Conservation (phyloP, 1,284 basidiomycete genomes). For the Mrakiaceae sp. region DNA sequence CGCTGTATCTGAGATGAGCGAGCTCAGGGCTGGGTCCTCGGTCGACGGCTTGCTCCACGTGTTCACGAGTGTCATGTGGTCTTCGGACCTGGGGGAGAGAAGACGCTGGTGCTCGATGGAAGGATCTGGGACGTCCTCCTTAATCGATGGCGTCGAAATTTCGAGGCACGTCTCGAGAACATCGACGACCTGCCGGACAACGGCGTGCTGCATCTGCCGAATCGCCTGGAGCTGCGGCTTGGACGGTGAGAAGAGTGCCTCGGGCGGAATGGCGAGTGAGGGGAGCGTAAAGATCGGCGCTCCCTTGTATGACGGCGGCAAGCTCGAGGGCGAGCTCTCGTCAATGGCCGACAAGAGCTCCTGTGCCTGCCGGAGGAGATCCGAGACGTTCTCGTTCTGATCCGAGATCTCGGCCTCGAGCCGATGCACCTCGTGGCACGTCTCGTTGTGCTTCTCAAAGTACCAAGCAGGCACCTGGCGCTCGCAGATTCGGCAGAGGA, state of each 20-base stretch:
- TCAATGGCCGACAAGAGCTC: conserved; percentile 54
- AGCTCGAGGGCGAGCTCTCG: conserved; percentile 26
- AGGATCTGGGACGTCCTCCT: conserved; percentile 78
- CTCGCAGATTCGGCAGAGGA: conserved; percentile 97
- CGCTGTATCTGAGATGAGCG: conserved; percentile 75
- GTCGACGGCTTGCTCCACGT: conserved; percentile 73
- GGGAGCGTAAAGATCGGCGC: conserved; percentile 52
- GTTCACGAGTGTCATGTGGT: conserved; percentile 64
- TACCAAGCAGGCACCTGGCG: conserved; percentile 96
- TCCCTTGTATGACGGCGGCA: conserved; percentile 71
- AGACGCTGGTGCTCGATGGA: conserved; percentile 87
- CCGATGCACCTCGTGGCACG: conserved; percentile 91
- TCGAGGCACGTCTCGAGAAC: conserved; percentile 68
- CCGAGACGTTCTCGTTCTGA: conserved; percentile 83
- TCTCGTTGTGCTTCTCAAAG: conserved; percentile 99
- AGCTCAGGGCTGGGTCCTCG: conserved; percentile 72
- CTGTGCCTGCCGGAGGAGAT: conserved; percentile 61
- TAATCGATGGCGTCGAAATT: conserved; percentile 76
- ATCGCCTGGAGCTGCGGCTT: conserved; percentile 35
- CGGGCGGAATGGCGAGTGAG: conserved; percentile 21
- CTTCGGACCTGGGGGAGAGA: conserved; percentile 72
- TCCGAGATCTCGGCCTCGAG: conserved; percentile 90
- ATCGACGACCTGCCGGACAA: conserved; percentile 64
- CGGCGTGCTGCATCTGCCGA: conserved; percentile 56
- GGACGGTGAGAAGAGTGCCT: conserved; percentile 17